Percentiles rank a stretch among this genome's conserved stretches.
Conservation (phyloP, 78 protist genomes). For the Dictyostelium firmibasis region DNA sequence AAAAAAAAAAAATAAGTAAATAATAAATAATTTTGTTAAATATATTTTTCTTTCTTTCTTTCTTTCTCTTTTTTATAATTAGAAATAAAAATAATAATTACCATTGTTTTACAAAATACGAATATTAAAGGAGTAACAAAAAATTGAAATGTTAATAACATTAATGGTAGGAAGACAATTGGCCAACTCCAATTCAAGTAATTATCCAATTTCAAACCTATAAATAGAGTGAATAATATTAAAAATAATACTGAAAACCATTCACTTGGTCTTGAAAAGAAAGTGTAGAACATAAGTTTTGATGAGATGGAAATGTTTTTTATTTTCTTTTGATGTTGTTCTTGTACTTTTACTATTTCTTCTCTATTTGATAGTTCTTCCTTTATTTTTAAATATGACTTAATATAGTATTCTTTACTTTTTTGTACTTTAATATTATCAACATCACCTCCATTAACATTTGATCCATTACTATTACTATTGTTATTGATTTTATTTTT, state of each 20-base stretch:
- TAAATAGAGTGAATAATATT: neutral
- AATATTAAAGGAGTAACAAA: neutral
- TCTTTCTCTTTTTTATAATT: no score
- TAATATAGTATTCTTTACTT: neutral
- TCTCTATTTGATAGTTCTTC: neutral
- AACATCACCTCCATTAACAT: neutral
- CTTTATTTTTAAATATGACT: neutral
- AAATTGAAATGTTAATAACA: neutral
- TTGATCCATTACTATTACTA: neutral
- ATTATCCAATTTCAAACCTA: neutral
- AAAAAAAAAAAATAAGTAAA: neutral
- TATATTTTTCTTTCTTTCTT: no score
- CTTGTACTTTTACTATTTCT: neutral
- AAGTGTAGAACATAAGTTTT: neutral
- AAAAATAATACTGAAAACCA: neutral
- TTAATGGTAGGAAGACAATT: neutral
- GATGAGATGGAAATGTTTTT: neutral
- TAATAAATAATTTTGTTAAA: neutral
- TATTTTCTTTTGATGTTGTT: neutral
- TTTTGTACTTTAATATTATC: neutral
- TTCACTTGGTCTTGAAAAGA: constrained; percentile 17
- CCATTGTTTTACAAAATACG: neutral
- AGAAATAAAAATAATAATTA: neutral
- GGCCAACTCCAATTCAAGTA: neutral
- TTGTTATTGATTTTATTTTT: neutral